Percentiles rank a stretch among this genome's conserved stretches.
Conservation (phyloP, 179 eudicot genomes). For the Spinacia oleracea region DNA sequence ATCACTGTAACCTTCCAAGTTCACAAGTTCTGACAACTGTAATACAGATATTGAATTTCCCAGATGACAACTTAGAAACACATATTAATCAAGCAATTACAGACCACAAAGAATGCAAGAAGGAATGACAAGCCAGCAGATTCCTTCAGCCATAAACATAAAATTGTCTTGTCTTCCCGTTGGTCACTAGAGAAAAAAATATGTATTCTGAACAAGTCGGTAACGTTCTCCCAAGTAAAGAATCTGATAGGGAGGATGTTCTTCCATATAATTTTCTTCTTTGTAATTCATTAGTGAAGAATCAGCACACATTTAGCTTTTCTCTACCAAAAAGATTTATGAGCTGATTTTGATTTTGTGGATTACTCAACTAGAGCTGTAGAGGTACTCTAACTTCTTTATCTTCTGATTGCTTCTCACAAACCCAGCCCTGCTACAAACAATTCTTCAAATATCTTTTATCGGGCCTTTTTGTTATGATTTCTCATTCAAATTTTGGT, state of each 20-base stretch:
- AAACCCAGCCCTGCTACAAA: neutral
- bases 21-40: conserved; percentile 94
- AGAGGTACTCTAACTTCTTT: neutral
- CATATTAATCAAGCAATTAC: neutral
- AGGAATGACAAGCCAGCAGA: neutral
- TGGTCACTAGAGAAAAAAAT: neutral
- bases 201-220: neutral
- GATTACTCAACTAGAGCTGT: neutral
- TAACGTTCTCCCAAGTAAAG: neutral
- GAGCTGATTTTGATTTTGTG: neutral
- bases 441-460: neutral
- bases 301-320: neutral
- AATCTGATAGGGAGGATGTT: neutral
- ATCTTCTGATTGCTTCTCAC: neutral
- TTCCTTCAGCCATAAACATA: neutral
- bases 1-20: conserved; percentile 84
- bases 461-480: neutral
- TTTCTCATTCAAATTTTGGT: neutral
- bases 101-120: conserved; percentile 8
- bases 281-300: neutral
- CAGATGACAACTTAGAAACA: conserved; percentile 10
- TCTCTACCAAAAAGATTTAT: neutral
- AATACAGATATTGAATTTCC: conserved; percentile 18
- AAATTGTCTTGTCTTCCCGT: neutral
- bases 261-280: neutral